Conservation (phyloP, 2,329 filamentous ascomycete genomes). For the Aspergillus sergii region DNA sequence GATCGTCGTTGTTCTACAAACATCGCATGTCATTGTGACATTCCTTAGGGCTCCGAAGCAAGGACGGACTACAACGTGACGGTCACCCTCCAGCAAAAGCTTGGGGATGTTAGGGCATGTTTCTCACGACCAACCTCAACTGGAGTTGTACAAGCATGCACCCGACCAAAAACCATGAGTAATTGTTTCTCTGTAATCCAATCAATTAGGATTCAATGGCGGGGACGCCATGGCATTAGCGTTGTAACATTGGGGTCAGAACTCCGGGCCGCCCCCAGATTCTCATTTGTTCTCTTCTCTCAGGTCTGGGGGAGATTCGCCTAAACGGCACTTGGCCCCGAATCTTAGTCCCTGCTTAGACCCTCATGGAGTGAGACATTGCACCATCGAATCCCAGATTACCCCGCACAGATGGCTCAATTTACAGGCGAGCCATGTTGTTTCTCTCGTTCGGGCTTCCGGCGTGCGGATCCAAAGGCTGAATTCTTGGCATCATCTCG, state of each 20-base stretch:
- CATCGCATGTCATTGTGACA: slow-evolving; percentile 5
- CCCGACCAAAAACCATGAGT: background rate
- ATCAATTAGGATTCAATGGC: slow-evolving; percentile 18
- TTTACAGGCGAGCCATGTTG: background rate
- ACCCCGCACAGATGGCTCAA: slow-evolving; percentile 8
- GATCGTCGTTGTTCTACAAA: background rate
- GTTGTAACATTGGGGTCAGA: slow-evolving; percentile 10
- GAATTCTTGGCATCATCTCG: background rate
- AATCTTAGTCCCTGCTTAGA: slow-evolving; percentile 4
- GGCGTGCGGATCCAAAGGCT: background rate
- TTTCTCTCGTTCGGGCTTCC: background rate
- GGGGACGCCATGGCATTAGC: slow-evolving; percentile 9
- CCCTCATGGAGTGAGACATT: slow-evolving; percentile 13
- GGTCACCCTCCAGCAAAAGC: background rate
- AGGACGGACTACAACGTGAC: no score
- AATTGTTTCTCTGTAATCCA: background rate
- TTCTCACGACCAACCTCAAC: background rate
- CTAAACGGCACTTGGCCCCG: slow-evolving; percentile 8
- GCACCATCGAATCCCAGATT: slow-evolving; percentile 1
- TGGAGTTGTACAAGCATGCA: background rate
- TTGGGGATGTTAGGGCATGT: background rate
- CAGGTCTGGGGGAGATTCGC: slow-evolving; percentile 8
- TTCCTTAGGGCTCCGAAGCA: background rate
- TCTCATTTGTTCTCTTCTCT: slow-evolving; percentile 22
- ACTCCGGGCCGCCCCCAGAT: slow-evolving; percentile 26